Base-by-base conservation (phyloP, 1,284 basidiomycete species). In the Ustilago curta region DNA sequence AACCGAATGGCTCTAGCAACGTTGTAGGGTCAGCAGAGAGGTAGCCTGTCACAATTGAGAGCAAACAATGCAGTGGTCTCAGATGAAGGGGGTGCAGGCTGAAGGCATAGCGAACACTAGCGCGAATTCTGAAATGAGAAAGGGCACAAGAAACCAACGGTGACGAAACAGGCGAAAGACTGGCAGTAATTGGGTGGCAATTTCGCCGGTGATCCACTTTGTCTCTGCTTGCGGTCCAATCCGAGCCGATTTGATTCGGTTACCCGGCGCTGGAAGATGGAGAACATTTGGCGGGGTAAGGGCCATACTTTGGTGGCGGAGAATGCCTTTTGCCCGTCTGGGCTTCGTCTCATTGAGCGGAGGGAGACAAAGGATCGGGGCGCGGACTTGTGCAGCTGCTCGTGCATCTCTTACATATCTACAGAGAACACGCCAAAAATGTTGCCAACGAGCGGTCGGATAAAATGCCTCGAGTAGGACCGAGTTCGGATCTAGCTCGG, bases 401-500 rank as follows among this genome's bases (percentile, higher is more conserved):
- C 25, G 8, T n/a, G 27, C 16, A 18, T 8, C 18, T 8, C 40
- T 37, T 23, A 21, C 8, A 2, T 29, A 48, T 39, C 54, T 49
- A 50, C 52, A 12, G 54, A 37, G 21, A 47, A n/a, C 39, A 31
- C 2, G 35, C 25, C 19, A 37, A 8, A 32, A 25, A 3, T 7
- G 3, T 11, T 21, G 27, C 7, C 23, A 29, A 37, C 12, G 11
- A 37, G 14, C 35, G 14, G 35, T 23, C 27, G n/a, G 23, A 48
- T 14, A 37, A 3, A 56, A 52, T 43, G 63, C 39, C 12, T 48
- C 31, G 35, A 16, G 42, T 21, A 59, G 59, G 59, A 44, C 60
- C 32, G 7, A 19, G 51, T 29, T 69, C 66, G 66, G 66, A n/a
- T 32, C 47, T 6, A 29, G 52, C 48, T 69, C 66, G 66, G 66